Base-by-base conservation (phyloP, 2,329 filamentous ascomycete species). In the Fusarium sp. region DNA sequence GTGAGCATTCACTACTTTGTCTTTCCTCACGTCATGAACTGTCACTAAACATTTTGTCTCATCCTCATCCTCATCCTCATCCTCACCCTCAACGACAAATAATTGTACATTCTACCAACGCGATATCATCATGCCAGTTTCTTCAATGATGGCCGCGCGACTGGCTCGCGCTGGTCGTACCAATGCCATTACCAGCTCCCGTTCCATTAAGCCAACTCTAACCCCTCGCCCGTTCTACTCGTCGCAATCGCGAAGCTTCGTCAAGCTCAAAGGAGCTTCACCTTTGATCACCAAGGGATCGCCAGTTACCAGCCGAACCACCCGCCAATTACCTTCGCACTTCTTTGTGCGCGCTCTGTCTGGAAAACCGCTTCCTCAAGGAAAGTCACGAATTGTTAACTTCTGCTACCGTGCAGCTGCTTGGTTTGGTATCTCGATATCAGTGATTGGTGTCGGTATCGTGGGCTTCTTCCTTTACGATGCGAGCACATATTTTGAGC, bases 401-500 rank as follows among this genome's bases (percentile, higher is more conserved):
- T 89, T 92, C 74, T 78, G 89, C 45, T 93, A 92, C 77, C 88
- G 92, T 71, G 85, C 88, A 33, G 91, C 94, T 34, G 80, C 80
- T 33, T 81, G 78, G 78, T 51, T 81, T 26, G 96, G 96, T 39
- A 90, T 92, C 61, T 92, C 95, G 50, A 86, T 96, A 38, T 84
- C 91, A 9, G 85, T 95, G 51, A 78, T 92, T 56, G 90, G 92
- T 34, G 82, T 86, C 5, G 85, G 92, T 7, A 86, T 98, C 8
- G 80, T 94, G 20, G 92, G 86, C 49, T 98, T 99, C 85, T 99
- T 99, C 81, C 73, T 96, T 73, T 99, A 97, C 82, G 96, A 99
- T 83, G 91, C 95, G 11, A 91, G 90, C 48, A 99, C 96, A 15
- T 99, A 99, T 82, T 90, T 88, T 62, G 91, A 94, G 69, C 85